Conservation (phyloP, 2,329 filamentous ascomycete species). For the Neonectria sp. region DNA sequence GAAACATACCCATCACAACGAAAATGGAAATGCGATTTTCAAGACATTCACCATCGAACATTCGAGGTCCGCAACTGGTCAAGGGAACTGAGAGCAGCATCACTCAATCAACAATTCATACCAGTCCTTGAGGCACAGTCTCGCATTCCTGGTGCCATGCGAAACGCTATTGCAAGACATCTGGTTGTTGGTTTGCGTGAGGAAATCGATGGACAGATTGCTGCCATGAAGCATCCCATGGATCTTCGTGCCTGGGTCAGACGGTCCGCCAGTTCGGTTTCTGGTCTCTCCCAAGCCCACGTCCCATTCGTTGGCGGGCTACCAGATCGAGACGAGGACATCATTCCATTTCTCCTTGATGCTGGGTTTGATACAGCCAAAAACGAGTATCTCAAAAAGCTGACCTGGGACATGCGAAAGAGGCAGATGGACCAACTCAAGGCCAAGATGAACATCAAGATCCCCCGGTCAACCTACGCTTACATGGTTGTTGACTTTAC, state of each 20-base stretch:
- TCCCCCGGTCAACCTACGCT: constrained; percentile 73
- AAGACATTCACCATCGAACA: constrained; percentile 68
- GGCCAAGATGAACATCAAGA: constrained; percentile 70
- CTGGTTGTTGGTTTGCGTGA: constrained; percentile 64
- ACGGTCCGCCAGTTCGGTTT: constrained; percentile 54
- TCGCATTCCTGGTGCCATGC: constrained; percentile 60
- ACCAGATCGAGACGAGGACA: constrained; percentile 65
- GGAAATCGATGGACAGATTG: constrained; percentile 67
- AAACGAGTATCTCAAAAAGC: constrained; percentile 64
- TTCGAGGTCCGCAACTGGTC: constrained; percentile 73
- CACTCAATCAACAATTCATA: constrained; percentile 78
- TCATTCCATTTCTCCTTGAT: constrained; percentile 68
- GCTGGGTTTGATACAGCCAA: constrained; percentile 70
- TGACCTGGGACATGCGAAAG: constrained; percentile 63
- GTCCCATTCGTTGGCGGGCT: constrained; percentile 65
- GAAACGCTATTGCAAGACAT: constrained; percentile 62
- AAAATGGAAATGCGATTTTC: constrained; percentile 73
- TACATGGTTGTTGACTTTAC: constrained; percentile 80
- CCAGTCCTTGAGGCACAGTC: constrained; percentile 76
- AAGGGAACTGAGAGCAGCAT: constrained; percentile 58
- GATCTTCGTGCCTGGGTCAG: constrained; percentile 70
- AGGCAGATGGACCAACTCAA: constrained; percentile 68
- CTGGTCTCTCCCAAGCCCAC: constrained; percentile 57
- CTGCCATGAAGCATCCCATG: constrained; percentile 64
- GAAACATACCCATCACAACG: constrained; percentile 76